Conservation (phyloP, 805 yeast genomes). For the Priceomyces carsonii region DNA sequence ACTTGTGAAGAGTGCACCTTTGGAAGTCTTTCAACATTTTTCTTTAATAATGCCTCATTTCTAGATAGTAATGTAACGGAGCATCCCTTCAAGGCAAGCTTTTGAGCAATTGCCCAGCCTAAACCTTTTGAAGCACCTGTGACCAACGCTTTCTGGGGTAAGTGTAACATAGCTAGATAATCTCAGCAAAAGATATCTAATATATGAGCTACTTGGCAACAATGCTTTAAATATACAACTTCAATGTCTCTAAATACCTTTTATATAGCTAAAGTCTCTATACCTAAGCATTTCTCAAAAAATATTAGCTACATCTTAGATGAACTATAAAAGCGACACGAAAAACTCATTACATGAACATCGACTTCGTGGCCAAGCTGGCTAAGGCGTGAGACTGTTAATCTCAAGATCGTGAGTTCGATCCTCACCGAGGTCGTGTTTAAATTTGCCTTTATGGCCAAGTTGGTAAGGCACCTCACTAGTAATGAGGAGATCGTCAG, state of each 20-base stretch:
- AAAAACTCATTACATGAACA: not conserved
- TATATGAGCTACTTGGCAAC: no score
- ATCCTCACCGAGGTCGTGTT: constrained; percentile 19
- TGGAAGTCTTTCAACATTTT: constrained; percentile 18
- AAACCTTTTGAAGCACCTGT: constrained; percentile 45
- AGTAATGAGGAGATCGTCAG: constrained; percentile 13
- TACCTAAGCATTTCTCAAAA: no score
- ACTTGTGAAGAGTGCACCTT: constrained; percentile 13
- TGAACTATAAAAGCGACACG: no score
- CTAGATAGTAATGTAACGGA: constrained; percentile 34
- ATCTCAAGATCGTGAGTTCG: constrained; percentile 23
- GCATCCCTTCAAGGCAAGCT: constrained; percentile 31
- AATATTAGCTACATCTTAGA: no score
- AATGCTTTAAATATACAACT: no score
- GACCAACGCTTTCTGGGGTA: constrained; percentile 33
- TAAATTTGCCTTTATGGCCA: constrained; percentile 11
- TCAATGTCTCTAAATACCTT: no score
- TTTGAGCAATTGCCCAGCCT: constrained; percentile 29
- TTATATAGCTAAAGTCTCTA: no score
- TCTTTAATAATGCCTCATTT: constrained; percentile 34
- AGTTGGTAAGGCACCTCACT: constrained; percentile 13
- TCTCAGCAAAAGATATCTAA: no score
- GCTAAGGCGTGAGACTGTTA: constrained; percentile 23
- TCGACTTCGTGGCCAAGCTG: constrained; percentile 22
- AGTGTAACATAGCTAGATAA: no score